Conservation (phyloP, 768 basidiomycete genomes). For the Macrolepiota dolichaula region DNA sequence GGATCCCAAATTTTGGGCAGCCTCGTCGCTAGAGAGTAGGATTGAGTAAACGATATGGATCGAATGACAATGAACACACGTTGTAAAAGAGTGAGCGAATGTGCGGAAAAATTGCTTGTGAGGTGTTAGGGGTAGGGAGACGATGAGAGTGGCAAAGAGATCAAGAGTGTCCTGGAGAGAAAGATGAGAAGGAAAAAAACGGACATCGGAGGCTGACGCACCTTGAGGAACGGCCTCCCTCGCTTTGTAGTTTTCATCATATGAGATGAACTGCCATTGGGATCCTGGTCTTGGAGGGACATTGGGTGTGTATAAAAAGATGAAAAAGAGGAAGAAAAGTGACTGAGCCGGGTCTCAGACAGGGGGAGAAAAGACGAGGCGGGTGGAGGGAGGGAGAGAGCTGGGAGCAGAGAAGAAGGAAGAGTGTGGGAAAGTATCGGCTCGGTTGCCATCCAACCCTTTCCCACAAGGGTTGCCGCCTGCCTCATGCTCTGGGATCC, state of each 20-base stretch:
- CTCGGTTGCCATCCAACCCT: slow-evolving; percentile 16
- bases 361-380: slow-evolving; percentile 22
- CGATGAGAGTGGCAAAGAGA: slow-evolving; percentile 94
- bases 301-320: slow-evolving; percentile 34
- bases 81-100: slow-evolving; percentile 92
- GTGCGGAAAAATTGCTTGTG: slow-evolving; percentile 97
- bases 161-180: slow-evolving; percentile 87
- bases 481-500: slow-evolving; percentile 30
- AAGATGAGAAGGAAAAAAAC: not conserved
- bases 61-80: slow-evolving; percentile 52
- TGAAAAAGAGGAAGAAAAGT: slow-evolving; percentile 39
- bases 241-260: slow-evolving; percentile 99
- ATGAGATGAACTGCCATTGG: slow-evolving; percentile 72
- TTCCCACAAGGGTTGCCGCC: slow-evolving; percentile 35
- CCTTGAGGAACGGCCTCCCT: slow-evolving; percentile 92
- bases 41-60: slow-evolving; percentile 12
- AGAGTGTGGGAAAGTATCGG: slow-evolving; percentile 33
- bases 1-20: slow-evolving; percentile 86
- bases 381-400: slow-evolving; percentile 23
- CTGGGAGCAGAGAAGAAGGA: slow-evolving; percentile 23
- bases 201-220: slow-evolving; percentile 25
- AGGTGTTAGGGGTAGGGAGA: slow-evolving; percentile 82
- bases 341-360: slow-evolving; percentile 21
- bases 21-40: slow-evolving; percentile 74
- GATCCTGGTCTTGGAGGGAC: slow-evolving; percentile 38